Conservation (phyloP, 768 basidiomycete genomes). For the Russula emetica region DNA sequence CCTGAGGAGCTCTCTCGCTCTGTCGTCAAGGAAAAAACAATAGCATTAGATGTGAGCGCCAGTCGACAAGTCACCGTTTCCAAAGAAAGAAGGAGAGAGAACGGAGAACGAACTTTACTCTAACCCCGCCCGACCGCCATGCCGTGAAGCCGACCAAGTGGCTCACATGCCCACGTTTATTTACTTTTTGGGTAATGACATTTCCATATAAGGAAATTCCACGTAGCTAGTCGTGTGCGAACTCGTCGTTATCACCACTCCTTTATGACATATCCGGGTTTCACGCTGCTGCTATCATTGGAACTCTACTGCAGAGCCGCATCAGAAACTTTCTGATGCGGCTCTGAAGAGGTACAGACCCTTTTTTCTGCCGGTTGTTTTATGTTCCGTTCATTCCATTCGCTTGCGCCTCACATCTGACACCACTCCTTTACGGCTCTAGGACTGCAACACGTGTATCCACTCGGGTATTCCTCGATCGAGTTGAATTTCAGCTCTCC, state of each 20-base stretch:
- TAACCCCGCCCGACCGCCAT: constrained; percentile 4
- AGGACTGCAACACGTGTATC: background rate
- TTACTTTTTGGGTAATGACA: background rate
- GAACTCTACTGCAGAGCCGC: background rate
- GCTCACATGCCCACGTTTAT: background rate
- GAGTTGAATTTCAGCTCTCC: background rate
- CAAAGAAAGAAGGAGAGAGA: background rate
- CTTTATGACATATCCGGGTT: background rate
- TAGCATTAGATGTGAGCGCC: background rate
- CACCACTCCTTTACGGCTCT: background rate
- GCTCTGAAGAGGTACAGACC: background rate
- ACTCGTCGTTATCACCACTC: background rate
- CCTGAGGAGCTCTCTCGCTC: background rate
- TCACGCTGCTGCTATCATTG: background rate
- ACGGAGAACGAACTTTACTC: background rate
- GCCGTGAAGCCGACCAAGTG: background rate
- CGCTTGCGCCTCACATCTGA: background rate
- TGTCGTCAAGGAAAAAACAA: constrained; percentile 14
- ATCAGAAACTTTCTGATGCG: background rate
- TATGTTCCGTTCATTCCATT: background rate
- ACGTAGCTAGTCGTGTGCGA: background rate
- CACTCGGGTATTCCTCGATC: background rate
- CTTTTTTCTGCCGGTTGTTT: background rate
- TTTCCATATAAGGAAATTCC: background rate
- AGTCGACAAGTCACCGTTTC: background rate